Evolutionary conservation across 1,139 yeast genomes (phyloP), one percentile per base, ranked within the genome.

Genomic region (Nematodospora anomalae): DNA sequence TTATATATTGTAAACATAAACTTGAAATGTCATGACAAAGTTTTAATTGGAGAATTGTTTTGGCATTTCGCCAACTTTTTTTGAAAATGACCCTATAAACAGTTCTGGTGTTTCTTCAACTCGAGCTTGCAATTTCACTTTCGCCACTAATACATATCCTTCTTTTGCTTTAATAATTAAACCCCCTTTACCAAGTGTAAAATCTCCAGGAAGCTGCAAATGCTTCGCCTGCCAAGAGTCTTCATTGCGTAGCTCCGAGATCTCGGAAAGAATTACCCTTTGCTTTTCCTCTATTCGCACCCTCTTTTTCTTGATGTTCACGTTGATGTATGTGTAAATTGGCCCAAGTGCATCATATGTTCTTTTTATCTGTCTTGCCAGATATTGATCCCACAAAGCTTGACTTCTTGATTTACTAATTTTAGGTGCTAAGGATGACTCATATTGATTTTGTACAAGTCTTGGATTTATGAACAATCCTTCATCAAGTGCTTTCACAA

Each of bases 301-400:
- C 37, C 63, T 62, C 41, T 61, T 60, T 42, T 57, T 64, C 10
- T 42, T 45, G 3, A 57, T 40, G 20, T 58, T 51, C 26, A 65
- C 69, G 28, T 41, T 44, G 15, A 71, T 74, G 52, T 63, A 75
- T 1, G 86, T 64, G 48, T 66, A 71, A 12, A 84, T 47, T 0
- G 80, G 70, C 0, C 94, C 95, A 35, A 86, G 55, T 0, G 84
- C 80, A 43, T 75, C 74, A 33, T 59, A 55, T 35, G 70, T 57
- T 22, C 80, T 62, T 21, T 69, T 48, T 1, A 85, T 60, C 5
- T 66, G 57, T 2, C 58, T 46, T 0, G 79, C 53, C 1, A 71
- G 46, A 33, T 58, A 53, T 4, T 30, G 32, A 0, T 45, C 25
- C 83, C 92, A 82, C 4, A 61, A 31, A 2, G 82, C 62, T 32